A percentile compares a stretch with the other conserved stretches of the same genome.
Evolutionary conservation across 2,329 filamentous ascomycete species (phyloP).

Genomic region (Ophiocordyceps robertsii): DNA sequence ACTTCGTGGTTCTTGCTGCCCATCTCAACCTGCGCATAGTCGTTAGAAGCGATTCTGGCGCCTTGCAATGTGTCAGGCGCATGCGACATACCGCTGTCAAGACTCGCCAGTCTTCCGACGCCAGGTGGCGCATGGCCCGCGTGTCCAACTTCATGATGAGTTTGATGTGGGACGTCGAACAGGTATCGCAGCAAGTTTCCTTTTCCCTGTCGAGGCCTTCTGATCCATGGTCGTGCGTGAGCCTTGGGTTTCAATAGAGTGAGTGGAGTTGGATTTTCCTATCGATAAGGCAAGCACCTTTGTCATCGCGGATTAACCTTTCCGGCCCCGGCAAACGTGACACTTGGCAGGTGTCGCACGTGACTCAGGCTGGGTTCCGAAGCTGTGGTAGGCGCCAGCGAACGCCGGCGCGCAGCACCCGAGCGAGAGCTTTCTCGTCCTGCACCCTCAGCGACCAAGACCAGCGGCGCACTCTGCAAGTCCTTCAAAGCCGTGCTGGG

Average conservation of each 20-base stretch:
- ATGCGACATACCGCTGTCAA: conserved; percentile 62
- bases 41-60: background rate
- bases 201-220: too few species aligned
- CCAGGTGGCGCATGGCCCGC: conserved; percentile 83
- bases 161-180: background rate
- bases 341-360: background rate
- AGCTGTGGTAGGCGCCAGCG: conserved; percentile 23
- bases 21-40: conserved; percentile 60
- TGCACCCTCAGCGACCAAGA: conserved; percentile 14
- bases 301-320: background rate
- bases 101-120: conserved; percentile 87
- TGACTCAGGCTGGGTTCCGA: background rate
- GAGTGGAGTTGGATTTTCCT: background rate
- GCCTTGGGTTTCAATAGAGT: background rate
- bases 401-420: conserved; percentile 3
- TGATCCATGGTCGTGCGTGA: too few species aligned
- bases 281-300: conserved; percentile 12
- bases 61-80: background rate
- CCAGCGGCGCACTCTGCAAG: background rate
- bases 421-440: conserved; percentile 19
- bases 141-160: conserved; percentile 83
- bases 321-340: background rate
- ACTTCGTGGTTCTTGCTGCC: conserved; percentile 96
- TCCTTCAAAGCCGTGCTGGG: background rate
- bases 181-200: background rate